Base-by-base conservation (phyloP, 371 early-diverging fungal species). In the Furculomyces boomerangus region DNA sequence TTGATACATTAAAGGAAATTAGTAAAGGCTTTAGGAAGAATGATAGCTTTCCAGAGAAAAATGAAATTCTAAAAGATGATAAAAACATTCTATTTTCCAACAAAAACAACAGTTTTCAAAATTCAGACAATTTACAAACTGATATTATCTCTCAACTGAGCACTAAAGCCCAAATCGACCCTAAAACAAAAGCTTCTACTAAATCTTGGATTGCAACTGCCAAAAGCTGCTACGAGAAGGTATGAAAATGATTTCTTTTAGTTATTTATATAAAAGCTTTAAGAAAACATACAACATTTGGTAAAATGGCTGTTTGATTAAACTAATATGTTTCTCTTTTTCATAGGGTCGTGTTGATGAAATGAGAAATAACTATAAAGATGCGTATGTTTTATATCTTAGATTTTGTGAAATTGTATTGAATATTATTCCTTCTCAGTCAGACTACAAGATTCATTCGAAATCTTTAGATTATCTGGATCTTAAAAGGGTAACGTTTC, bases 341-440 rank as follows among this genome's bases (percentile, higher is more conserved):
- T 40, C n/a, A 25, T n/a, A 29, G 31, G 44, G 32, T n/a, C 49
- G 41, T 1, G 26, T 55, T 13, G 22, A 53, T 3, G 53, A 46
- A 41, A 5, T 35, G 16, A 49, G 20, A 5, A 26, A 26, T 18
- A 26, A 49, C 3, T 49, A 27, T 7, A 49, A 65, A 30, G 52
- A 40, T 30, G 66, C 66, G 22, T 66, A 66, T 18, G 26, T 66
- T 24, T 53, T 55, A 25, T 66, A 61, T 32, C 57, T 62, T 59
- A 61, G 54, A 20, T 57, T 60, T 25, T 65, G 45, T 30, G 80
- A 79, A 47, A 79, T 83, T 31, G 59, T 77, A 48, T 44, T 73
- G 2, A 78, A 78, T 40, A 61, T 77, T 25, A 60, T 81, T 30
- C 56, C 62, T 25, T 65, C 65, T n/a, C 69, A 70, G 55, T 63